Conservation (phyloP, 2,329 filamentous ascomycete species). For the Cephalotrichum gorgonifer region DNA sequence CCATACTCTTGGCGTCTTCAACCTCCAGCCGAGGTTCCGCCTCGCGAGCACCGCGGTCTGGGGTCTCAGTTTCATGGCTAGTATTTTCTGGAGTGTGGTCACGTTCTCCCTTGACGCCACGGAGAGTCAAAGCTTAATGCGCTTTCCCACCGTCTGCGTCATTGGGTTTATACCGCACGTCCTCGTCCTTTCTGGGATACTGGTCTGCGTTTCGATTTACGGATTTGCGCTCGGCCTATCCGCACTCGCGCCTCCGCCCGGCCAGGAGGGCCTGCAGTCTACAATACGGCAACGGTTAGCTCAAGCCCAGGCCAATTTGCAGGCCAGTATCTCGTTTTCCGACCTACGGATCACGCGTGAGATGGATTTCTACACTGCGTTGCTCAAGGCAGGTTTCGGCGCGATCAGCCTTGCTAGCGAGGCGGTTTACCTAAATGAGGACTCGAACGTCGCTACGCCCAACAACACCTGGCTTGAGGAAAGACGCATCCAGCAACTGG, state of each 20-base stretch:
- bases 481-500: slow-evolving; percentile 68
- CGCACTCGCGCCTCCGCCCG: slow-evolving; percentile 29
- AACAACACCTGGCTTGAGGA: slow-evolving; percentile 86
- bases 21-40: slow-evolving; percentile 69
- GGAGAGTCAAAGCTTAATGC: slow-evolving; percentile 55
- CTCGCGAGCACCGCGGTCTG: slow-evolving; percentile 81
- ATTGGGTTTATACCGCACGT: slow-evolving; percentile 92
- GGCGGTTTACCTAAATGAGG: slow-evolving; percentile 91
- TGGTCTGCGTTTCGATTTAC: slow-evolving; percentile 69
- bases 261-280: slow-evolving; percentile 4
- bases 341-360: slow-evolving; percentile 71
- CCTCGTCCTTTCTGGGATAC: slow-evolving; percentile 71
- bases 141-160: slow-evolving; percentile 90
- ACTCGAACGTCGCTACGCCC: slow-evolving; percentile 61
- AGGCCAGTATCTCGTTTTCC: slow-evolving; percentile 78
- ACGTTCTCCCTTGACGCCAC: slow-evolving; percentile 52
- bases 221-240: slow-evolving; percentile 65
- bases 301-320: slow-evolving; percentile 77
- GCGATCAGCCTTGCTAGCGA: slow-evolving; percentile 89
- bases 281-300: slow-evolving; percentile 50
- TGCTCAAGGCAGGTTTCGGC: slow-evolving; percentile 78
- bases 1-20: slow-evolving; percentile 70
- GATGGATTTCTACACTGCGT: slow-evolving; percentile 91
- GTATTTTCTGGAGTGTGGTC: slow-evolving; percentile 67
- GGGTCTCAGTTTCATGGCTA: slow-evolving; percentile 81